Conservation (phyloP, 176 grass and related monocot genomes). For the Raddia guianensis region DNA sequence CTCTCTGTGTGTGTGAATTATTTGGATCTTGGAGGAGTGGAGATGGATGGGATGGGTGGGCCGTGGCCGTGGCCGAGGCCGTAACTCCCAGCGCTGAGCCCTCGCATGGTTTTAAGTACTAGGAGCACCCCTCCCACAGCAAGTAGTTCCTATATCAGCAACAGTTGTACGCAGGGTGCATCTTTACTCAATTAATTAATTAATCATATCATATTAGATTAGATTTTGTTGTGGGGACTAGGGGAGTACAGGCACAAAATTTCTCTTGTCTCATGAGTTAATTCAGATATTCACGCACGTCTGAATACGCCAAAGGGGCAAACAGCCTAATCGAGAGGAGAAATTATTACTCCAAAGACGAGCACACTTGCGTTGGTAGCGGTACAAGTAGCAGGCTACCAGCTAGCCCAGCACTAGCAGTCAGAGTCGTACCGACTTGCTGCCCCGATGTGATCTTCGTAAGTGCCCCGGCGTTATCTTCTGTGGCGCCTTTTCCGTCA, state of each 20-base stretch:
- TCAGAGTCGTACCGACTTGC: not conserved
- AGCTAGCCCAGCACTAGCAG: not conserved
- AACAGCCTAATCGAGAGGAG: not conserved
- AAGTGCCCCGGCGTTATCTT: not conserved
- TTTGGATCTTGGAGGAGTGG: constrained; percentile 43
- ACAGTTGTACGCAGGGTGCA: constrained; percentile 15
- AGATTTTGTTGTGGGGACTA: constrained; percentile 22
- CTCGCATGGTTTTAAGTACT: constrained; percentile 35
- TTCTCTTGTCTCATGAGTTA: no score
- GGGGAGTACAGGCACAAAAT: not conserved
- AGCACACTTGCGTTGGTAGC: no score
- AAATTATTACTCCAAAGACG: not conserved
- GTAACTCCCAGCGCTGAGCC: constrained; percentile 45
- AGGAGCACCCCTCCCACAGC: constrained; percentile 26
- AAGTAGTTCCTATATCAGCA: constrained; percentile 50
- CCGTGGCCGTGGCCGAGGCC: constrained; percentile 31
- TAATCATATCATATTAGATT: not conserved
- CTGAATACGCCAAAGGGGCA: not conserved
- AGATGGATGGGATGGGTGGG: constrained; percentile 44
- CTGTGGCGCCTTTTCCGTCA: not conserved
- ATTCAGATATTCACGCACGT: not conserved
- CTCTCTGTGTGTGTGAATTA: constrained; percentile 10
- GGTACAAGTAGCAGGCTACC: no score
- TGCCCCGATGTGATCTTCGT: constrained; percentile 7
- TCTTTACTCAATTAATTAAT: constrained; percentile 5